These are phyloP conservation scores for Mortierella sp. DNA, from an alignment of 371 early-diverging fungal species.

Conservation along the genomic window DNA sequence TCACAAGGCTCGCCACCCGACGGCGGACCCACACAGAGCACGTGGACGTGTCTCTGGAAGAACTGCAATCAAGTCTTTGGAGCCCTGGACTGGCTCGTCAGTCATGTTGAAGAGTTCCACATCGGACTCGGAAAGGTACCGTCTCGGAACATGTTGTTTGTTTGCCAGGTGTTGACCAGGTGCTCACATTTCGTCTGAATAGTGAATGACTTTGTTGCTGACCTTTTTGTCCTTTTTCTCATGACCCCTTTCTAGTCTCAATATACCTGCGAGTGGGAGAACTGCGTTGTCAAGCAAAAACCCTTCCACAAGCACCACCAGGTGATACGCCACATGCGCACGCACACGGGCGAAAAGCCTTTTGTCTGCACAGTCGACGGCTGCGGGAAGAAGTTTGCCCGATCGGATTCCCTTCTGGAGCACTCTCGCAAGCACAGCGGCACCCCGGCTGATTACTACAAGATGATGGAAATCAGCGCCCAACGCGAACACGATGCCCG, in stretches of 20 bases:
- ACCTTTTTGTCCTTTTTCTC: not conserved
- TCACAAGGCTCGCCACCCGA: slow-evolving; percentile 17
- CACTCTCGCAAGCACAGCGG: slow-evolving; percentile 43
- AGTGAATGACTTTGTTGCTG: not conserved
- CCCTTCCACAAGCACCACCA: slow-evolving; percentile 58
- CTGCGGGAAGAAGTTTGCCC: slow-evolving; percentile 57
- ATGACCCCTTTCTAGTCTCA: slow-evolving; percentile 32
- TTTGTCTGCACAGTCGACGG: slow-evolving; percentile 57
- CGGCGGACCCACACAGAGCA: slow-evolving; percentile 32
- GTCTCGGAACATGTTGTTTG: not conserved
- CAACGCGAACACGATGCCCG: slow-evolving; percentile 35
- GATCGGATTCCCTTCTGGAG: slow-evolving; percentile 39
- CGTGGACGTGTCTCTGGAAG: slow-evolving; percentile 59
- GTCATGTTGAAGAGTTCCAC: slow-evolving; percentile 51
- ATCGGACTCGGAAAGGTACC: slow-evolving; percentile 57
- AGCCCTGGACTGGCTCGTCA: slow-evolving; percentile 54
- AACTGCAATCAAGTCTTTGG: slow-evolving; percentile 54
- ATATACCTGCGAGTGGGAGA: slow-evolving; percentile 58
- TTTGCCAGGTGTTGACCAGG: not conserved
- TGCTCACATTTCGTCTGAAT: not conserved
- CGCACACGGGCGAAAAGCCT: slow-evolving; percentile 60
- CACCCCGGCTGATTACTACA: slow-evolving; percentile 33
- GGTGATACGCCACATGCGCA: slow-evolving; percentile 54
- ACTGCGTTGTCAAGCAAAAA: slow-evolving; percentile 57
- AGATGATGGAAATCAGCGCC: slow-evolving; percentile 32